Evolutionary conservation across 768 basidiomycete species (phyloP).

Genomic region (Russula brevipes): DNA sequence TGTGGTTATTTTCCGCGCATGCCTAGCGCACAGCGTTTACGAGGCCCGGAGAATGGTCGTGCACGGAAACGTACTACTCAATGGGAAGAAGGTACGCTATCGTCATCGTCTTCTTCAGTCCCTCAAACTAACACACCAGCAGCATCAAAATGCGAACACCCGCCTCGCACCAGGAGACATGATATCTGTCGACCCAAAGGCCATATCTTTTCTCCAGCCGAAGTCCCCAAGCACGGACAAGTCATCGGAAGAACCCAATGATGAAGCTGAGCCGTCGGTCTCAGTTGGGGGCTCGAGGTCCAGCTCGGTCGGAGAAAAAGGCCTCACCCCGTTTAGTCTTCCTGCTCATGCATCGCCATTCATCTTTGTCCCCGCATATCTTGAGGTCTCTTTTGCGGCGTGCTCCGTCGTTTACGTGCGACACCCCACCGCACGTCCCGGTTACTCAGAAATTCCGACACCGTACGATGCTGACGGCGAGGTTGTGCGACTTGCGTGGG

Average conservation of each 20-base stretch:
- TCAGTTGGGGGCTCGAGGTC: conserved; percentile 7
- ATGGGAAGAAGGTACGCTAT: conserved; percentile 75
- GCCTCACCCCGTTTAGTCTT: conserved; percentile 72
- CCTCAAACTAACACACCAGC: background rate
- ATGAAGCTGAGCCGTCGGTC: conserved; percentile 25
- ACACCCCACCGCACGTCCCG: conserved; percentile 94
- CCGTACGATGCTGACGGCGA: conserved; percentile 97
- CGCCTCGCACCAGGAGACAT: conserved; percentile 92
- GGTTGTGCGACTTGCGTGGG: conserved; percentile 89
- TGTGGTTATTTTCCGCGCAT: conserved; percentile 83
- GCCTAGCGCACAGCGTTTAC: conserved; percentile 85
- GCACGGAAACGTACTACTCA: conserved; percentile 81
- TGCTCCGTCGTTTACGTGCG: conserved; percentile 92
- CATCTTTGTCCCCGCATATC: conserved; percentile 89
- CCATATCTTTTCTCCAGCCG: conserved; percentile 63
- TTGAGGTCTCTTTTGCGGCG: conserved; percentile 79
- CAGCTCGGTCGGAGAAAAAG: conserved; percentile 8
- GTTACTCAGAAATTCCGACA: conserved; percentile 91
- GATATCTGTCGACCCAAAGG: conserved; percentile 78
- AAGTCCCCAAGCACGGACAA: conserved; percentile 30
- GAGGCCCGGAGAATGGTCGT: conserved; percentile 83
- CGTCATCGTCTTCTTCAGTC: background rate
- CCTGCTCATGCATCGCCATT: conserved; percentile 85
- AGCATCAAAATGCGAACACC: conserved; percentile 84
- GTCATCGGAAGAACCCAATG: conserved; percentile 25